Percentiles rank a stretch among this genome's conserved stretches.
Evolutionary conservation across 202 grass and related monocot species (phyloP).

Genomic region (Panicum hallii): DNA sequence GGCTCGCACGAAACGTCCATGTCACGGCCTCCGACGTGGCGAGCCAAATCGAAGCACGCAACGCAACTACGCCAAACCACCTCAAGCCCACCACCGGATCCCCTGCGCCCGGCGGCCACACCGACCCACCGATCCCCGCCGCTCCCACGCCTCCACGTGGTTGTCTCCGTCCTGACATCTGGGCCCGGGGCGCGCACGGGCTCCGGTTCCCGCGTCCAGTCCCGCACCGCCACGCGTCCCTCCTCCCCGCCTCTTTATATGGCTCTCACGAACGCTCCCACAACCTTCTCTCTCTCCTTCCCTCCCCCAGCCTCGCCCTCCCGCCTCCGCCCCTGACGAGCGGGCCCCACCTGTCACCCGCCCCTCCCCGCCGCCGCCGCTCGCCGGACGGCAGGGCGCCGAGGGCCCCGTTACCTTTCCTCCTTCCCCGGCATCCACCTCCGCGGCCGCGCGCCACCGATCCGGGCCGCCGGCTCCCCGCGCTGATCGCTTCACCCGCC

Average conservation of each 20-base stretch:
- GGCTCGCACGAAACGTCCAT: conserved; percentile 45
- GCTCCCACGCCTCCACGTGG: background rate
- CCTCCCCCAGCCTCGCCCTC: background rate
- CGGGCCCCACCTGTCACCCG: conserved; percentile 49
- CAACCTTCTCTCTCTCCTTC: background rate
- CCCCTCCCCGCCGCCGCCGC: conserved; percentile 22
- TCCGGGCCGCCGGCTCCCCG: conserved; percentile 16
- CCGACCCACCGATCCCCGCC: accelerated
- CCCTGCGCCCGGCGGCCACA: background rate
- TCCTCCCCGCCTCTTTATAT: conserved; percentile 7
- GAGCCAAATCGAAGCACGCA: conserved; percentile 43
- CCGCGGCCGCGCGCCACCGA: background rate
- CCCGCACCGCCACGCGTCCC: conserved; percentile 38
- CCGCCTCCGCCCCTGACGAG: conserved; percentile 12
- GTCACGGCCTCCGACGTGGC: conserved; percentile 27
- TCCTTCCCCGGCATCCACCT: background rate
- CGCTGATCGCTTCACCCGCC: conserved; percentile 21
- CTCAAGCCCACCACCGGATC: background rate
- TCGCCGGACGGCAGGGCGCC: conserved; percentile 45
- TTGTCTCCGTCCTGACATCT: background rate
- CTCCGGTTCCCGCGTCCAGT: background rate
- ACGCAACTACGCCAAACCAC: conserved; percentile 26
- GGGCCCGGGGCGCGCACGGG: background rate
- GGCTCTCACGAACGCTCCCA: conserved; percentile 31
- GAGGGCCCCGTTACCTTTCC: background rate